Percentiles rank a stretch among this genome's conserved stretches.
Conservation (phyloP, 441 rosid genomes). For the Erodium moschatum region DNA sequence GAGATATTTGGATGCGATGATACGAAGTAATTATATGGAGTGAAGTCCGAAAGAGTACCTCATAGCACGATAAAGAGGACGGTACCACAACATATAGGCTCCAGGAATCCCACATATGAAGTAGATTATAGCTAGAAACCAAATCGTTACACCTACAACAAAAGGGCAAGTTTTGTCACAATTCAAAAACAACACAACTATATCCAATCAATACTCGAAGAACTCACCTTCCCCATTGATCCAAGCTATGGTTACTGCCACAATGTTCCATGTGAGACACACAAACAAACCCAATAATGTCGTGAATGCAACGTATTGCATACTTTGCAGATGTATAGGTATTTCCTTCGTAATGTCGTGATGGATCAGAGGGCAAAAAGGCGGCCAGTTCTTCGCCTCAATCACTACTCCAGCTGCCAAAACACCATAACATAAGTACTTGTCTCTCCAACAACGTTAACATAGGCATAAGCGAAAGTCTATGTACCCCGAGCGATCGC, state of each 20-base stretch:
- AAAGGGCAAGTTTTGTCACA: conserved; percentile 2
- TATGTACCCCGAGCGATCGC: conserved; percentile 55
- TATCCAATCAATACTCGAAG: conserved; percentile 7
- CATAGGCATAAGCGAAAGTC: not conserved
- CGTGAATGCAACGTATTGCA: conserved; percentile 88
- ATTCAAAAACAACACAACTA: not conserved
- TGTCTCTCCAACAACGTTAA: too few species aligned
- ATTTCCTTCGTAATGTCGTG: conserved; percentile 89
- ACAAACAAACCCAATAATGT: conserved; percentile 67
- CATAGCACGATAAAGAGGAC: conserved; percentile 92
- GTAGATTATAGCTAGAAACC: conserved; percentile 93
- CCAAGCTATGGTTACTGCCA: conserved; percentile 88
- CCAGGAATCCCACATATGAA: conserved; percentile 86
- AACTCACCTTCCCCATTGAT: conserved; percentile 78
- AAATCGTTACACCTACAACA: conserved; percentile 64
- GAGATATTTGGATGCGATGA: too few species aligned
- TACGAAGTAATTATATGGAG: too few species aligned
- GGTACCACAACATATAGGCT: conserved; percentile 84
- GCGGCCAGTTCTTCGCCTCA: conserved; percentile 95
- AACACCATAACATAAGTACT: too few species aligned
- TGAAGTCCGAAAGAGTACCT: too few species aligned
- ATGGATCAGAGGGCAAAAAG: conserved; percentile 79
- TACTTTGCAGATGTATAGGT: conserved; percentile 82
- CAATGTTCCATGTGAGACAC: conserved; percentile 87
- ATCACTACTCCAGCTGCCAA: conserved; percentile 76